Evolutionary conservation across 306 rosid genomes (phyloP).

Genomic region (Cucumis melo): DNA sequence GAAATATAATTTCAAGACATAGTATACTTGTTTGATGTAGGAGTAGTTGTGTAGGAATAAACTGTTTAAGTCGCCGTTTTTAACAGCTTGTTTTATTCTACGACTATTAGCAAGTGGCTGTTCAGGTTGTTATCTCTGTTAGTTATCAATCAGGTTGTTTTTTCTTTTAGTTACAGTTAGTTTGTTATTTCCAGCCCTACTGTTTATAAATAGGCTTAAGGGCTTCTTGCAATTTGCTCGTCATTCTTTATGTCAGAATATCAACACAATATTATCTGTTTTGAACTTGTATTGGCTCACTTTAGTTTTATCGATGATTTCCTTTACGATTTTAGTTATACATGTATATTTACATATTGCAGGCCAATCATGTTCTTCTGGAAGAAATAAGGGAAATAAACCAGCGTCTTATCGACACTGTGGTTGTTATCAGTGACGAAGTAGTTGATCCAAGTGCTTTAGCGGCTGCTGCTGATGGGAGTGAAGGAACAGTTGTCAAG

Average conservation of each 20-base stretch:
- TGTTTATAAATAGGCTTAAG: background rate
- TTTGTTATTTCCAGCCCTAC: too few species aligned
- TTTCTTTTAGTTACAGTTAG: too few species aligned
- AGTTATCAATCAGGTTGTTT: too few species aligned
- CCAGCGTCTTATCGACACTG: constrained; percentile 69
- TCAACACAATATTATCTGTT: background rate
- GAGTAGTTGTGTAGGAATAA: too few species aligned
- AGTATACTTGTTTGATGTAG: background rate
- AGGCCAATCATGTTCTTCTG: constrained; percentile 71
- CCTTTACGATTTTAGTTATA: background rate
- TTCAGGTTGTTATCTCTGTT: too few species aligned
- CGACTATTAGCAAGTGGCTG: too few species aligned
- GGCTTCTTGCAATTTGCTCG: background rate
- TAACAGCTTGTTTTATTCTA: too few species aligned
- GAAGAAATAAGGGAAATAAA: constrained; percentile 84
- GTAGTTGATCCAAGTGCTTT: constrained; percentile 57
- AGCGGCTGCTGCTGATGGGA: constrained; percentile 47
- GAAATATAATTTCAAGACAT: background rate
- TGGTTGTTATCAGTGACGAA: constrained; percentile 61
- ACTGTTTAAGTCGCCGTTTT: too few species aligned
- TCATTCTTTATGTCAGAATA: background rate
- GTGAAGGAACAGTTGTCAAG: constrained; percentile 75
- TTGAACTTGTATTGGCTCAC: background rate
- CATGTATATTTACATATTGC: constrained; percentile 13
- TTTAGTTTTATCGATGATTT: background rate